Conservation (phyloP, 75 land plant species). For the Gnetum montanum region DNA sequence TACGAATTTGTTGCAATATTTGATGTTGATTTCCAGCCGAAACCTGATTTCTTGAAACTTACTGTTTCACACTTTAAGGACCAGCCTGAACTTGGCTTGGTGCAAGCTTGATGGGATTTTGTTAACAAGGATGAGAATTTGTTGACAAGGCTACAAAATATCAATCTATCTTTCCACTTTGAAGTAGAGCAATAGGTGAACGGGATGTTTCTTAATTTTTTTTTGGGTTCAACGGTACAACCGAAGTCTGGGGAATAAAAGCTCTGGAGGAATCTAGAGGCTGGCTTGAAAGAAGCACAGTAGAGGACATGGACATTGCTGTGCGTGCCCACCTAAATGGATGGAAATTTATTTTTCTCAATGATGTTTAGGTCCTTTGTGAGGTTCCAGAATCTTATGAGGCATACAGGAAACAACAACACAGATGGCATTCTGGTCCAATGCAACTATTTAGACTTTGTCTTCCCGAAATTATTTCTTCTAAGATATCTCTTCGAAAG, state of each 20-base stretch:
- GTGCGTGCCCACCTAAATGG: slow-evolving; percentile 50
- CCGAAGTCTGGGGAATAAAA: slow-evolving; percentile 49
- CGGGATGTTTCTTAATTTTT: slow-evolving; percentile 48
- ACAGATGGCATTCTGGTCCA: slow-evolving; percentile 62
- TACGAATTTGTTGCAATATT: slow-evolving; percentile 88
- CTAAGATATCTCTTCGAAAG: slow-evolving; percentile 67
- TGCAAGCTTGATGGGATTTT: slow-evolving; percentile 50
- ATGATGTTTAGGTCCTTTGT: slow-evolving; percentile 46
- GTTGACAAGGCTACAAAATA: slow-evolving; percentile 46
- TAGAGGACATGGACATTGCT: slow-evolving; percentile 57
- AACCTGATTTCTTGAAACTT: slow-evolving; percentile 58
- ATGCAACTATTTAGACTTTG: slow-evolving; percentile 53
- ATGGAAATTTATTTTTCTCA: slow-evolving; percentile 50
- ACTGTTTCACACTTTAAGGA: slow-evolving; percentile 77
- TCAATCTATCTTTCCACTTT: slow-evolving; percentile 46
- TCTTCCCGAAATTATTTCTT: slow-evolving; percentile 29
- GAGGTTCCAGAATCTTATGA: slow-evolving; percentile 69
- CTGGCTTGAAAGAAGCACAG: slow-evolving; percentile 52
- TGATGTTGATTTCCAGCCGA: slow-evolving; percentile 85
- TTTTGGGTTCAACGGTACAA: slow-evolving; percentile 52
- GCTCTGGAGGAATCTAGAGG: slow-evolving; percentile 55
- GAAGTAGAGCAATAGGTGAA: slow-evolving; percentile 60
- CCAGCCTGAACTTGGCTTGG: slow-evolving; percentile 36
- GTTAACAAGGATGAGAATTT: slow-evolving; percentile 51
- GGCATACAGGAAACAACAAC: slow-evolving; percentile 57